Conservation (phyloP, 2,329 filamentous ascomycete genomes). For the Beauveria brongniartii region DNA sequence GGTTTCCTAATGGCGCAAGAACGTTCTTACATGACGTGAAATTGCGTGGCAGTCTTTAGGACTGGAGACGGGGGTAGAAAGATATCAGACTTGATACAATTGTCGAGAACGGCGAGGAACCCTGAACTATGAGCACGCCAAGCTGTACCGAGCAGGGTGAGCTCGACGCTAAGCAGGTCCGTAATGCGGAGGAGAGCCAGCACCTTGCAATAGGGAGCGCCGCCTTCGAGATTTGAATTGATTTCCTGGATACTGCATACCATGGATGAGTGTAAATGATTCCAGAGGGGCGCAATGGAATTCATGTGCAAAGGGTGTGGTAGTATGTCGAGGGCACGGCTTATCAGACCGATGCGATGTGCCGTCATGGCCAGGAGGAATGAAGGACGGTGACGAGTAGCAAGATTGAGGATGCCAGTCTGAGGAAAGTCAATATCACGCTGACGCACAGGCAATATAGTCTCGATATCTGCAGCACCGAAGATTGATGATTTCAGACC, state of each 20-base stretch:
- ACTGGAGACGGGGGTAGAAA: neutral
- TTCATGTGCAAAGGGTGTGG: neutral
- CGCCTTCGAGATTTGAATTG: neutral
- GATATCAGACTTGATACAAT: neutral
- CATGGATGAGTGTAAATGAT: neutral
- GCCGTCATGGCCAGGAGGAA: conserved; percentile 1
- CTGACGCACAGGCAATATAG: neutral
- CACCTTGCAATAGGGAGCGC: neutral
- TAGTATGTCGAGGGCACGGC: neutral
- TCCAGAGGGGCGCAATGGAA: neutral
- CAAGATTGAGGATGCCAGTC: neutral
- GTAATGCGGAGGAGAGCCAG: conserved; percentile 1
- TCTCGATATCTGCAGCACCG: neutral
- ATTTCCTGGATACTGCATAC: neutral
- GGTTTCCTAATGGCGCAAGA: neutral
- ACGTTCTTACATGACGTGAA: neutral
- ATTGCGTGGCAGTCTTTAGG: neutral
- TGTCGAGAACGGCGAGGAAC: neutral
- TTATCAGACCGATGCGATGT: neutral
- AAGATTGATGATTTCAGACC: neutral
- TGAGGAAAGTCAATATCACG: neutral
- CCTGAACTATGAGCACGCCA: conserved; percentile 2
- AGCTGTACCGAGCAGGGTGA: neutral
- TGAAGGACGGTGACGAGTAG: neutral
- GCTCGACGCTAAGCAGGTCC: neutral